Conservation (phyloP, 345 rosid genomes). For the Eucalyptus pauciflora region DNA sequence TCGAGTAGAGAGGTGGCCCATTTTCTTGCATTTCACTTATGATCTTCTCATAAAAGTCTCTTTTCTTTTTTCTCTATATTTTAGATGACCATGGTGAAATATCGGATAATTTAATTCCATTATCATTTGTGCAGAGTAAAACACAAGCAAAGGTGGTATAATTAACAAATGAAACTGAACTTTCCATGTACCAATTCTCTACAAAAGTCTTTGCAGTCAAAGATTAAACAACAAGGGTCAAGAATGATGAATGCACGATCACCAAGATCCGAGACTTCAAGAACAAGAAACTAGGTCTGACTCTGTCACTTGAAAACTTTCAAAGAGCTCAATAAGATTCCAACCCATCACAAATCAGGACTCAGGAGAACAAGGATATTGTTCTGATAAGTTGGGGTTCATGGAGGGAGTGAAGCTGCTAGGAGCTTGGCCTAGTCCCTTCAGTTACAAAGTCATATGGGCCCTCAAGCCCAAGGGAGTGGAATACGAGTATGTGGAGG, state of each 20-base stretch:
- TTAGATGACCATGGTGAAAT: neutral
- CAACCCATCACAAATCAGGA: neutral
- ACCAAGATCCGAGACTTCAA: neutral
- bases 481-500: neutral
- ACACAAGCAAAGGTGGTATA: neutral
- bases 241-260: neutral
- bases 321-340: neutral
- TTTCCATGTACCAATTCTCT: neutral
- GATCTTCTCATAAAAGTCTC: neutral
- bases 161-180: neutral
- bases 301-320: neutral
- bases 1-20: neutral
- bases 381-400: too few relatives aligned
- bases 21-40: neutral
- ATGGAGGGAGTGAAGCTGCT: too few relatives aligned
- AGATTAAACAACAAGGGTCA: neutral
- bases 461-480: too few relatives aligned
- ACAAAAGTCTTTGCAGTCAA: neutral
- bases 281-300: neutral
- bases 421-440: too few relatives aligned
- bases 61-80: neutral
- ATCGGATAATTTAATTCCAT: neutral
- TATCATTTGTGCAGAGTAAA: neutral
- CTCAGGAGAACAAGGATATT: too few relatives aligned
- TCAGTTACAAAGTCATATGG: too few relatives aligned